Evolutionary conservation across 176 grass and related monocot genomes (phyloP).

Genomic region (Chrysopogon serrulatus): DNA sequence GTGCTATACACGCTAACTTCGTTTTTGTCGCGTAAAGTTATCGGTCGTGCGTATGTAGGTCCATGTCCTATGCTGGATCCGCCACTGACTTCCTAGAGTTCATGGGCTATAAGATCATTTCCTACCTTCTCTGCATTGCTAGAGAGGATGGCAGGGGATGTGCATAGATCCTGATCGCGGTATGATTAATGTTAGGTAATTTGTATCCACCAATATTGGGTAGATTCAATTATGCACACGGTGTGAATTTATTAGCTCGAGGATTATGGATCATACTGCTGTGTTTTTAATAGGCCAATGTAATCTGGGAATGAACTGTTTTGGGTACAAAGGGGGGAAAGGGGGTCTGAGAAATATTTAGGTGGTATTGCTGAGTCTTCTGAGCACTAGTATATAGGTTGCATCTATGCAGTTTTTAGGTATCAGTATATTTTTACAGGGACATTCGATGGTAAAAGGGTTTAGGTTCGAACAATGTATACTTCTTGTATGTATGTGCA

Average conservation of each 20-base stretch:
- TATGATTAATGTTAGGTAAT: background rate
- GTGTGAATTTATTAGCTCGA: background rate
- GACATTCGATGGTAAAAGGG: background rate
- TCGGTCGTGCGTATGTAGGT: background rate
- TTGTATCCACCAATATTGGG: background rate
- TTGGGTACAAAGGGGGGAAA: background rate
- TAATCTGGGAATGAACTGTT: background rate
- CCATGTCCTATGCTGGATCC: background rate
- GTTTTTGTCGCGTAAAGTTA: background rate
- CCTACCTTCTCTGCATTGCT: background rate
- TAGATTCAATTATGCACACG: background rate
- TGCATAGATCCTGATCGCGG: background rate
- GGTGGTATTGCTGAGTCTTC: background rate
- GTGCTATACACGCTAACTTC: background rate
- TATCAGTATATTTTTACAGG: background rate
- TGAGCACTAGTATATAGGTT: background rate
- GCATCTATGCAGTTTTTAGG: background rate
- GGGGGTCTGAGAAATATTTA: background rate
- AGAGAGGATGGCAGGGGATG: background rate
- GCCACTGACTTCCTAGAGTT: background rate
- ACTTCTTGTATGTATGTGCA: background rate
- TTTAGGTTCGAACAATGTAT: background rate
- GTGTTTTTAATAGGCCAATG: background rate
- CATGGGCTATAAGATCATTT: background rate
- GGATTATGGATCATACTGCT: no score